Evolutionary conservation across 106 monocot species (phyloP), one percentile per base, ranked within the genome.

Genomic region (Dendrobium catenatum): DNA sequence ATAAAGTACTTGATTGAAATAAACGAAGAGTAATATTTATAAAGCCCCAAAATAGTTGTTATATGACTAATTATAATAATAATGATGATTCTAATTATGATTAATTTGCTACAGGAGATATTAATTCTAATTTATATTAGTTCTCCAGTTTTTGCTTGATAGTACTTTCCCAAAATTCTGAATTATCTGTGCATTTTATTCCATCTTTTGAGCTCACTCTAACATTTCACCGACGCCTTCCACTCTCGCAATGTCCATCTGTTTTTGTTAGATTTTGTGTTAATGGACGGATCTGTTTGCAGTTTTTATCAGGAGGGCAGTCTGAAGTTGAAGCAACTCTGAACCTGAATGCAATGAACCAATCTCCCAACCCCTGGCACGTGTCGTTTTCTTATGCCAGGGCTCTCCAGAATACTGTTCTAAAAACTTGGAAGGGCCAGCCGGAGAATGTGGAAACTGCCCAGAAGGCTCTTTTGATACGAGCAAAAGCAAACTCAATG

Each of bases 261-360:
- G 37, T 37, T 37, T 37, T 2, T 37, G 37, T 37, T 37, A 2
- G 37, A 37, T 37, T 64, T 64, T 64, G 4, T 64, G 64, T 22
- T 64, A 22, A 64, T 64, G 9, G 9, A 10, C 31, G 18, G 43
- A 18, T 78, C 51, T 24, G 78, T 55, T 77, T 86, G 82, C 88
- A 96, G 96, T 96, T 96, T 84, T 82, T 96, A 68, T 96, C 96
- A 0, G 96, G 96, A 68, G 96, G 96, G 17, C 96, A 96, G 80
- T 96, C 96, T 15, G 96, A 96, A 82, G 72, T 89, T 47, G 93
- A 96, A 59, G 96, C 96, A 55, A 96, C 96, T 26, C 83, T 93
- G 79, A 96, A 96, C 86, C 80, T 96, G 82, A 96, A 96, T 26
- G 96, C 96, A 10, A 96, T 96, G 93, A 96, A 96, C 87, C 93